A percentile compares a stretch with the other conserved stretches of the same genome.
phyloP scores from a whole-genome alignment of 768 basidiomycete genomes.

The Russula lepida region DNA sequence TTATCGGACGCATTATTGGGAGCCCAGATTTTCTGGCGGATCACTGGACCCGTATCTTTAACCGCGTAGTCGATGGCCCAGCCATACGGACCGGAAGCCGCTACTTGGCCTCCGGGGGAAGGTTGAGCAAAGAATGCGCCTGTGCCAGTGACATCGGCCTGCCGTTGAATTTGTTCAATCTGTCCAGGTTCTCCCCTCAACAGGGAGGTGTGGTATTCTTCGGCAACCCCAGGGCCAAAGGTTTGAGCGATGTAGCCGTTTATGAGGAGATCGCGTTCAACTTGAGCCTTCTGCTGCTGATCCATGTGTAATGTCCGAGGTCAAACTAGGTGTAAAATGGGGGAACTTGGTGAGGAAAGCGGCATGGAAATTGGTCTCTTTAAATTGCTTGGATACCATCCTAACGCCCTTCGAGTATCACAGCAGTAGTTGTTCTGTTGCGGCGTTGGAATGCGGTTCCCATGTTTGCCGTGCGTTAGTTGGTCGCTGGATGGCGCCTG shows the following conservation, averaged over 20 bases:
- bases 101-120: background rate
- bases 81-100: background rate
- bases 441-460: background rate
- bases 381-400: background rate
- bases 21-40: background rate
- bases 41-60: background rate
- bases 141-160: background rate
- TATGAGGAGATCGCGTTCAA: background rate
- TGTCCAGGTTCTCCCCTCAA: background rate
- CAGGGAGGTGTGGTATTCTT: background rate
- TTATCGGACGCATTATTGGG: background rate
- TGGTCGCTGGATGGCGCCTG: background rate
- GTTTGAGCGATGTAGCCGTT: constrained; percentile 4
- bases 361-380: background rate
- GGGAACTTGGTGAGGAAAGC: background rate
- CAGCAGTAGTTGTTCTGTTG: background rate
- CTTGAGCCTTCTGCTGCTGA: background rate
- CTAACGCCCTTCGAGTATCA: background rate
- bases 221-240: background rate
- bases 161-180: background rate
- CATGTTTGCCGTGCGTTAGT: background rate
- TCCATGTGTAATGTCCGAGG: background rate
- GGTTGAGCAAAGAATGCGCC: background rate
- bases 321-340: background rate
- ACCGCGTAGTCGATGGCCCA: background rate